Evolutionary conservation across 495 filamentous ascomycete species (phyloP), one percentile per base, ranked within the genome.

Genomic region (Pyrenula massariospora): DNA sequence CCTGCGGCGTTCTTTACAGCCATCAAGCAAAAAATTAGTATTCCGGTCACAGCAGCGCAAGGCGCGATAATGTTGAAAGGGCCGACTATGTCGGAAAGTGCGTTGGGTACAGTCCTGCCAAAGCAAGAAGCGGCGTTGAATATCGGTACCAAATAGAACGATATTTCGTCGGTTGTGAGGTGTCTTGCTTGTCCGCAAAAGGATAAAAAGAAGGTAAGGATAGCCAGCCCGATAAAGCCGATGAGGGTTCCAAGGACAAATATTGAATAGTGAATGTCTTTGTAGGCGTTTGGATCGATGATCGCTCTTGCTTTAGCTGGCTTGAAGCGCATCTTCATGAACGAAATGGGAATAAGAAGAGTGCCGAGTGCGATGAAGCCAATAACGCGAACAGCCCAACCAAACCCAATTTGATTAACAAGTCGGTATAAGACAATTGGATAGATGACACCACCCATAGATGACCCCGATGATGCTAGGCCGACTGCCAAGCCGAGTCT

Each of bases 341-440:
- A 56, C 19, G 54, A 8, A 31, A 70, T 65, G 0, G 75, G 70
- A 19, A 80, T 54, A 10, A 69, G 10, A 21, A 77, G 58, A 1
- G 74, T 77, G 24, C 50, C 71, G 0, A 82, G 63, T 12, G 70
- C 66, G 3, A 79, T 73, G 59, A 79, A 78, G 12, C 68, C 75
- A 2, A 78, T 63, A 8, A 70, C 58, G 1, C 77, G 66, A 1
- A 68, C 72, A 12, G 76, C 67, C 77, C 77, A 80, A 10, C 56
- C 63, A 55, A 79, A 78, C 1, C 76, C 77, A 51, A 79, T 61
- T 25, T 53, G 54, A 0, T 63, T 65, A 19, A 70, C 57, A 8
- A 80, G 67, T 15, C 64, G 62, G 55, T 75, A 64, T 54, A 79
- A 66, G 12, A 73, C 62, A 57, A 80, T 78, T 0, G 77, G 77